These are phyloP conservation scores for Lepiota subincarnata DNA, from an alignment of 768 basidiomycete genomes.

Conservation along the genomic window DNA sequence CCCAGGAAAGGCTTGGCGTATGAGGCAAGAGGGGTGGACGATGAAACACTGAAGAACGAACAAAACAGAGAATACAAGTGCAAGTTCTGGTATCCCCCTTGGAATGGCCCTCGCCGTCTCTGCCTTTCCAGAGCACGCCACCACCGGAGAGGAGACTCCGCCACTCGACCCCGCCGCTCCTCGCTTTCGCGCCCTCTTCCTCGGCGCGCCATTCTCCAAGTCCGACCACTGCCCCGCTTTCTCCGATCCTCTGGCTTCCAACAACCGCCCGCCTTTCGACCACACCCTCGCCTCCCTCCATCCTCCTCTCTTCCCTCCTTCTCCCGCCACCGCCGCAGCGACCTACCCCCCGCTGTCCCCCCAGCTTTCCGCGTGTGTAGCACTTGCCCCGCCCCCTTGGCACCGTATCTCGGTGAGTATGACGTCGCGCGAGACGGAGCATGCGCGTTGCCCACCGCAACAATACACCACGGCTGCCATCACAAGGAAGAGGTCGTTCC, in stretches of 20 bases:
- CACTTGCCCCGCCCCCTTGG: too few relatives aligned
- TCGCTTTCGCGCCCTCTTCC: background rate
- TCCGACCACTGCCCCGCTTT: background rate
- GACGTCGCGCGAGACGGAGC: background rate
- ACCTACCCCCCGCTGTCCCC: too few relatives aligned
- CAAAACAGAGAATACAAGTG: background rate
- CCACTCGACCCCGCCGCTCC: background rate
- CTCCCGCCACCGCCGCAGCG: too few relatives aligned
- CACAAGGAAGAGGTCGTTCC: background rate
- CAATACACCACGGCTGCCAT: background rate
- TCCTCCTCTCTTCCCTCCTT: too few relatives aligned
- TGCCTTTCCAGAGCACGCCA: conserved; percentile 1
- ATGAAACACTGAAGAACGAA: background rate
- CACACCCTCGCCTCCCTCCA: too few relatives aligned
- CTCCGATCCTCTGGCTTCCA: background rate
- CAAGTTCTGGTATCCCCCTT: background rate
- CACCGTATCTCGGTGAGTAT: too few relatives aligned
- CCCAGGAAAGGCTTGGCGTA: background rate
- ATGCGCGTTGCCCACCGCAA: background rate
- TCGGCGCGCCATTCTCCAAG: background rate
- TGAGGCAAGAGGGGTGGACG: background rate
- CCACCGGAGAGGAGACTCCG: conserved; percentile 1
- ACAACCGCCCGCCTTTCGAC: too few relatives aligned
- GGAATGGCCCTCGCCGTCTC: conserved; percentile 5
- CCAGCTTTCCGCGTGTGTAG: too few relatives aligned